These are phyloP conservation scores for Cornus suecica DNA, from an alignment of 148 eudicot genomes.

Conservation along the genomic window DNA sequence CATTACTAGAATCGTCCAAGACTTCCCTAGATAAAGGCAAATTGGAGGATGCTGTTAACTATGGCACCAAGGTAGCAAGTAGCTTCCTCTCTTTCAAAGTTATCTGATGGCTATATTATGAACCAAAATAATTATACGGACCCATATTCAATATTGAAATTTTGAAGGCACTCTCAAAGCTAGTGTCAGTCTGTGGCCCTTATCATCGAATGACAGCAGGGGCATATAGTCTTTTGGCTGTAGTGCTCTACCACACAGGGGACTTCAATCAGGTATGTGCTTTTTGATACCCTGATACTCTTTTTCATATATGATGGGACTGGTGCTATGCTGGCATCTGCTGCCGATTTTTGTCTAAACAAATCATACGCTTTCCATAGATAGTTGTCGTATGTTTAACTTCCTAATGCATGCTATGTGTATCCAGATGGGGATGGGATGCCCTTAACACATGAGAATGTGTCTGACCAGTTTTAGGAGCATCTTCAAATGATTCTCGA, in stretches of 20 bases:
- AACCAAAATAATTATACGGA: background rate
- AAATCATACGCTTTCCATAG: background rate
- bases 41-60: constrained; percentile 90
- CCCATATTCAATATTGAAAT: constrained; percentile 17
- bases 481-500: background rate
- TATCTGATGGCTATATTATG: background rate
- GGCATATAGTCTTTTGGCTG: constrained; percentile 94
- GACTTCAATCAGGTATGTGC: constrained; percentile 88
- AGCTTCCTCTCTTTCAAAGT: constrained; percentile 2
- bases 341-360: background rate
- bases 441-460: background rate
- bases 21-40: constrained; percentile 95
- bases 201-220: constrained; percentile 98
- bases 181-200: constrained; percentile 90
- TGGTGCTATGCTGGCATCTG: background rate
- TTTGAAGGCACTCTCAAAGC: constrained; percentile 76
- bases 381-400: background rate
- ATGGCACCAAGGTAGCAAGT: constrained; percentile 72
- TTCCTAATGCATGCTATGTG: background rate
- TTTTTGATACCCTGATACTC: background rate
- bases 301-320: background rate
- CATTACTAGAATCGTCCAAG: constrained; percentile 83
- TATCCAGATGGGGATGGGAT: background rate
- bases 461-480: background rate
- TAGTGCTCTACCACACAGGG: constrained; percentile 91